These are phyloP conservation scores for Gymnopilus dilepis DNA, from an alignment of 768 basidiomycete species.

Conservation along the genomic window DNA sequence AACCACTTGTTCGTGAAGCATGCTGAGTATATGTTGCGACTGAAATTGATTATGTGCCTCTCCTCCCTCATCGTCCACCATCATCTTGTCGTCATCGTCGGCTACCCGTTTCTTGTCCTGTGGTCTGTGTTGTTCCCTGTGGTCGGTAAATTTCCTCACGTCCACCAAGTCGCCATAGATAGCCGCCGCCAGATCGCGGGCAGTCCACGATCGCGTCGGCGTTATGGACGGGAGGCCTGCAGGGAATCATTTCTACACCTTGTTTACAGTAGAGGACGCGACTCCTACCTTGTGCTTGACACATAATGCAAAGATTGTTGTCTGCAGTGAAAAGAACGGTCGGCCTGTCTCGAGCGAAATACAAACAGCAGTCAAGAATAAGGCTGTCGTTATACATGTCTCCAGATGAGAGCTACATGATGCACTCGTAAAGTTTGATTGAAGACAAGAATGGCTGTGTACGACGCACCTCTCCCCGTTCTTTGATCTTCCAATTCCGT, in stretches of 20 bases:
- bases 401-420: constrained; percentile 24
- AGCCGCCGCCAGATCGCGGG: constrained; percentile 54
- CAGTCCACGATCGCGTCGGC: constrained; percentile 49
- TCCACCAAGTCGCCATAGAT: constrained; percentile 48
- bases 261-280: background rate
- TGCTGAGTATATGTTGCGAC: constrained; percentile 64
- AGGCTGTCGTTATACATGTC: constrained; percentile 67
- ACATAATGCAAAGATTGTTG: constrained; percentile 63
- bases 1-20: constrained; percentile 70
- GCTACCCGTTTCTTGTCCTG: constrained; percentile 25
- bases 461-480: constrained; percentile 48
- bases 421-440: constrained; percentile 10
- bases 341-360: constrained; percentile 54
- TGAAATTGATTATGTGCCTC: constrained; percentile 37
- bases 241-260: background rate
- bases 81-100: constrained; percentile 46
- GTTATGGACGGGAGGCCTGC: constrained; percentile 43
- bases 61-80: constrained; percentile 67
- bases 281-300: constrained; percentile 32
- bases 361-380: constrained; percentile 78
- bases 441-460: background rate
- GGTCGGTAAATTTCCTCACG: constrained; percentile 44
- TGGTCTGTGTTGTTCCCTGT: constrained; percentile 49
- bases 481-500: constrained; percentile 62
- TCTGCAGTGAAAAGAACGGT: constrained; percentile 74